phyloP scores from a whole-genome alignment of 768 basidiomycete genomes.

The Scleroderma citrinum region DNA sequence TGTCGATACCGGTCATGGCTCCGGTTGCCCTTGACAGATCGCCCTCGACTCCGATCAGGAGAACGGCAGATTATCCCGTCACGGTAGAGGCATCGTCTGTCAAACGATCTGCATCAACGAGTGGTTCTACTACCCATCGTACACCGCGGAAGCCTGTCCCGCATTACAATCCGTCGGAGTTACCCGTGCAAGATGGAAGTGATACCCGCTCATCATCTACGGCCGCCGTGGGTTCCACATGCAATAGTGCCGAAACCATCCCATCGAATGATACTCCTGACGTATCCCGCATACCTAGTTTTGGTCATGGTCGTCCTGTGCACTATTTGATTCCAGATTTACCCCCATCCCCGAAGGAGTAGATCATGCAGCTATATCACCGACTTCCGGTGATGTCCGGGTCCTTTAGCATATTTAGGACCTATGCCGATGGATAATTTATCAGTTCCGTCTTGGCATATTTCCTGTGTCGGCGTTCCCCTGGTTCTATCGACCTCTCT shows the following conservation, averaged over 20 bases:
- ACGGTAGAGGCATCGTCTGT: slow-evolving; percentile 16
- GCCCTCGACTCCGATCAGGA: slow-evolving; percentile 13
- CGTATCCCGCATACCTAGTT: slow-evolving; percentile 38
- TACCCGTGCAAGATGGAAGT: slow-evolving; percentile 6
- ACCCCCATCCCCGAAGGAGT: slow-evolving; percentile 33
- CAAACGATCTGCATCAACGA: slow-evolving; percentile 24
- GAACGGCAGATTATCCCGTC: slow-evolving; percentile 26
- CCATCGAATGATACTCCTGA: slow-evolving; percentile 8
- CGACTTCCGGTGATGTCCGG: not conserved
- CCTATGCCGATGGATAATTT: not conserved
- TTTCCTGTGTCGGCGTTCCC: not conserved
- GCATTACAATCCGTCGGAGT: slow-evolving; percentile 35
- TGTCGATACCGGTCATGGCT: slow-evolving; percentile 25
- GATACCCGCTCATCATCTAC: slow-evolving; percentile 20
- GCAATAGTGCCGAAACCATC: slow-evolving; percentile 18
- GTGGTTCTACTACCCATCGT: slow-evolving; percentile 24
- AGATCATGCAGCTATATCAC: slow-evolving; percentile 4
- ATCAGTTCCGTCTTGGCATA: not conserved
- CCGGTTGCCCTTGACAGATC: slow-evolving; percentile 10
- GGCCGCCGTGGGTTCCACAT: slow-evolving; percentile 20
- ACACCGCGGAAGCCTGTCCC: slow-evolving; percentile 54
- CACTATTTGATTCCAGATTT: slow-evolving; percentile 60
- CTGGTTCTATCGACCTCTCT: not conserved
- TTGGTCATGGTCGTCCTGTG: slow-evolving; percentile 41
- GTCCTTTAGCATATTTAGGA: not conserved